A percentile compares a stretch with the other conserved stretches of the same genome.
Evolutionary conservation across 495 filamentous ascomycete genomes (phyloP).

Genomic region (Aspergillus cavernicola): DNA sequence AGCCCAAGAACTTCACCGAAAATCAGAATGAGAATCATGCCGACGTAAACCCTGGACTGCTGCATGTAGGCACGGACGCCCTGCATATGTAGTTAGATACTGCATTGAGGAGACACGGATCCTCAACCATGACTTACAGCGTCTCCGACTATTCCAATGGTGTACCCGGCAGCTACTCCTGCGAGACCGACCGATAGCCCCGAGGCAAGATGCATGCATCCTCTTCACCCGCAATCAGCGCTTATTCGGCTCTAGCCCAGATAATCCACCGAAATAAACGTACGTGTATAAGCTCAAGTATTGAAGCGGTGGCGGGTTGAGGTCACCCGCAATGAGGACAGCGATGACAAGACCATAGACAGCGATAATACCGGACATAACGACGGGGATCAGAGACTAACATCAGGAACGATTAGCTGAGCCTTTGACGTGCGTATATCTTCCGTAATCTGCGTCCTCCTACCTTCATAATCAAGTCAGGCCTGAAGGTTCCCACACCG

Average conservation of each 20-base stretch:
- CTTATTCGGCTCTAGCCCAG: not conserved
- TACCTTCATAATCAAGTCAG: constrained; percentile 98
- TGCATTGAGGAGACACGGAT: not conserved
- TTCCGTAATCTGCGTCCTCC: constrained; percentile 1
- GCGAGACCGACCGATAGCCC: constrained; percentile 91
- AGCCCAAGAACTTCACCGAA: constrained; percentile 97
- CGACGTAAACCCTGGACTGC: constrained; percentile 92
- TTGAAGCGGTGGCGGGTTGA: constrained; percentile 59
- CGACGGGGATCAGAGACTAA: constrained; percentile 88
- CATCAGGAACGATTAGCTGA: constrained; percentile 20
- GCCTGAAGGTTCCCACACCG: constrained; percentile 86
- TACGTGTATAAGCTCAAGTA: constrained; percentile 82
- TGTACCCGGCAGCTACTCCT: constrained; percentile 93
- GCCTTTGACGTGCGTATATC: not conserved
- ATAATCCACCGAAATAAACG: constrained; percentile 18
- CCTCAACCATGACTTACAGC: constrained; percentile 45
- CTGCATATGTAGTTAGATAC: constrained; percentile 35
- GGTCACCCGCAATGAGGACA: constrained; percentile 85
- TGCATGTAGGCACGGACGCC: constrained; percentile 93
- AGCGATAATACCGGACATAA: constrained; percentile 99
- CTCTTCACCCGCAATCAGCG: constrained; percentile 44
- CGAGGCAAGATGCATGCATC: constrained; percentile 88
- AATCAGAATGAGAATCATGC: constrained; percentile 98
- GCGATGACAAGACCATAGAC: constrained; percentile 96
- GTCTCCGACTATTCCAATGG: constrained; percentile 94